These are phyloP conservation scores for Microcyclosporella mali DNA, from an alignment of 2,329 filamentous ascomycete genomes.

Conservation along the genomic window DNA sequence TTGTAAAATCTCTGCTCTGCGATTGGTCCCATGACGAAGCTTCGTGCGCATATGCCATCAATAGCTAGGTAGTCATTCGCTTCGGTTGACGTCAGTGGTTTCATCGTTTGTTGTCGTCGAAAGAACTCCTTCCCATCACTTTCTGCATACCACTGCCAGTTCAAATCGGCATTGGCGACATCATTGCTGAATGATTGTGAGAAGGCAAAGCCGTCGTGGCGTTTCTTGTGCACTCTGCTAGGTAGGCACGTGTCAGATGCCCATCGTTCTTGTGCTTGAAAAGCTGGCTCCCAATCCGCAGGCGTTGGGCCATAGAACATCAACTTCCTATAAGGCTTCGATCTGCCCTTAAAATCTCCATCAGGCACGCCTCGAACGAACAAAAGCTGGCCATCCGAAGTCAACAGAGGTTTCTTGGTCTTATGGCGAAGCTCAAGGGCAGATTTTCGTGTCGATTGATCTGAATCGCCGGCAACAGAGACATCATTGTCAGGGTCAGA, in stretches of 20 bases:
- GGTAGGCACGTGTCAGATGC: constrained; percentile 47
- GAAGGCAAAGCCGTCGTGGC: constrained; percentile 35
- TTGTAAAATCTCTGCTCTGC: constrained; percentile 39
- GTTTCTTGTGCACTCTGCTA: constrained; percentile 34
- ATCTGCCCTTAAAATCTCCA: constrained; percentile 3
- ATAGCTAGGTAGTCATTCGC: constrained; percentile 41
- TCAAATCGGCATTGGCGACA: constrained; percentile 40
- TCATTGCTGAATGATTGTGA: constrained; percentile 41
- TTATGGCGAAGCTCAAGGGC: too few relatives aligned
- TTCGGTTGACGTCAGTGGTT: constrained; percentile 32
- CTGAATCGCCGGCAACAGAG: constrained; percentile 16
- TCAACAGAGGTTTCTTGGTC: too few relatives aligned
- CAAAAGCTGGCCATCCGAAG: neutral
- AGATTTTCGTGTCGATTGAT: too few relatives aligned
- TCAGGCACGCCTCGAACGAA: constrained; percentile 25
- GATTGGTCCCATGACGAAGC: constrained; percentile 48
- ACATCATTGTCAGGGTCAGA: constrained; percentile 30
- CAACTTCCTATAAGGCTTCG: neutral
- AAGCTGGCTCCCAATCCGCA: constrained; percentile 44
- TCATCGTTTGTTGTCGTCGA: constrained; percentile 36
- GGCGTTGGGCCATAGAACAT: constrained; percentile 45
- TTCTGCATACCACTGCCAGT: constrained; percentile 51
- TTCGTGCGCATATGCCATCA: constrained; percentile 25
- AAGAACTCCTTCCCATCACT: constrained; percentile 39
- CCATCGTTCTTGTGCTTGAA: constrained; percentile 49